Evolutionary conservation across 306 rosid species (phyloP).

Genomic region (Biancaea sappan): DNA sequence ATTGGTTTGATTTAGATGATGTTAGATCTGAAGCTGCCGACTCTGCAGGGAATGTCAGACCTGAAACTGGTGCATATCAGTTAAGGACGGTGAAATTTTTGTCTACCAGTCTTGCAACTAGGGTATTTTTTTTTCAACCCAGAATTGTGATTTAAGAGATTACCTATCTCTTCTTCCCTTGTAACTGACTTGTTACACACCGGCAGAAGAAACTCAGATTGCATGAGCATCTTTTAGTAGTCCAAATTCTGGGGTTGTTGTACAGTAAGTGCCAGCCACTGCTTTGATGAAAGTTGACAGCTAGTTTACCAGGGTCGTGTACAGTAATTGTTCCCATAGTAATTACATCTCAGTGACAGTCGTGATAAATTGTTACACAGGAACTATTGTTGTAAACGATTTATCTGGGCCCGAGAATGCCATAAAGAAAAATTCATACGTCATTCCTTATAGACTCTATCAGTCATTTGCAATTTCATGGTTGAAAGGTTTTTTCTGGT

Average conservation of each 20-base stretch:
- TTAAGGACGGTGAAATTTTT: conserved; percentile 6
- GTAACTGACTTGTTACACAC: conserved; percentile 31
- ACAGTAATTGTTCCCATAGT: neutral
- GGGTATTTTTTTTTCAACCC: conserved; percentile 22
- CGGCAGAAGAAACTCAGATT: conserved; percentile 27
- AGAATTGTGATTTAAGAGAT: conserved; percentile 29
- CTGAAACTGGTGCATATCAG: neutral
- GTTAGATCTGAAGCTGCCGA: neutral
- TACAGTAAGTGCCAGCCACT: conserved; percentile 9
- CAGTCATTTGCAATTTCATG: neutral
- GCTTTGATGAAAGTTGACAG: conserved; percentile 17
- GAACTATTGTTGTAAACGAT: conserved; percentile 27
- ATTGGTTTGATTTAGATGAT: conserved; percentile 14
- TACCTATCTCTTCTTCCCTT: conserved; percentile 12
- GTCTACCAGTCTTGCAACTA: conserved; percentile 10
- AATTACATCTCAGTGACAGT: neutral
- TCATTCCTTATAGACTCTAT: neutral
- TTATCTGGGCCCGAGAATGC: conserved; percentile 19
- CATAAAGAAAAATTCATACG: neutral
- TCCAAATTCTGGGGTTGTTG: conserved; percentile 26
- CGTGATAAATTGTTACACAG: neutral
- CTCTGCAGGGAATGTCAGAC: neutral
- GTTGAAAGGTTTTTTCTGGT: neutral
- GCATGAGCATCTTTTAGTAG: conserved; percentile 20
- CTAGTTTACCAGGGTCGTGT: conserved; percentile 17